Conservation (phyloP, 2,329 filamentous ascomycete species). For the Scedosporium apiospermum region DNA sequence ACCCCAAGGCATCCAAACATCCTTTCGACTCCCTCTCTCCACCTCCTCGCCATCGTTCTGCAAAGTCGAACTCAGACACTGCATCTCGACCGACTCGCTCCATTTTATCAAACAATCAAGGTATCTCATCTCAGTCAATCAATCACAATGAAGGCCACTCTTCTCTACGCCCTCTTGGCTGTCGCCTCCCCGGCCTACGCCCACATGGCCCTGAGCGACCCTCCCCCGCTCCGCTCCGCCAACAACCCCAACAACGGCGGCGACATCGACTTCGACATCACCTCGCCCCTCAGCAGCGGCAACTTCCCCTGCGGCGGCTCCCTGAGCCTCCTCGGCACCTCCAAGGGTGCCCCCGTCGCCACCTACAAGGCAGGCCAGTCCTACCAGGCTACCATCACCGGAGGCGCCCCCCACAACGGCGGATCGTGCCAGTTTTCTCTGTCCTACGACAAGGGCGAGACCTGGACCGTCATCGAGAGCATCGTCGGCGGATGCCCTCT, state of each 20-base stretch:
- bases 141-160: conserved; percentile 30
- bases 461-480: conserved; percentile 59
- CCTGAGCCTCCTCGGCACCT: conserved; percentile 36
- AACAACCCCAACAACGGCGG: conserved; percentile 36
- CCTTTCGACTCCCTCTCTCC: background rate
- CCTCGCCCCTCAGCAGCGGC: conserved; percentile 54
- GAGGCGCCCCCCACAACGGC: conserved; percentile 54
- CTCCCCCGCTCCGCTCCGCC: conserved; percentile 43
- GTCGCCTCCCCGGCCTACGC: conserved; percentile 33
- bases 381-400: conserved; percentile 55
- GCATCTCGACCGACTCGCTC: background rate
- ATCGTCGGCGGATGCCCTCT: conserved; percentile 46
- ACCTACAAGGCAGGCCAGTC: conserved; percentile 52
- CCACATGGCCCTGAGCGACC: conserved; percentile 47
- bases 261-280: conserved; percentile 62
- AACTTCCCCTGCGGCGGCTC: conserved; percentile 72
- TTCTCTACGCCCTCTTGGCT: conserved; percentile 31
- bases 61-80: background rate
- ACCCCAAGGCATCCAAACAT: background rate
- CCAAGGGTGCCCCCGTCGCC: conserved; percentile 42
- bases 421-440: conserved; percentile 70
- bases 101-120: background rate
- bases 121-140: background rate
- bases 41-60: background rate
- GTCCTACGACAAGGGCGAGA: conserved; percentile 60